phyloP scores from a whole-genome alignment of 163 green algal genomes.

The Scenedesmus sp. region DNA sequence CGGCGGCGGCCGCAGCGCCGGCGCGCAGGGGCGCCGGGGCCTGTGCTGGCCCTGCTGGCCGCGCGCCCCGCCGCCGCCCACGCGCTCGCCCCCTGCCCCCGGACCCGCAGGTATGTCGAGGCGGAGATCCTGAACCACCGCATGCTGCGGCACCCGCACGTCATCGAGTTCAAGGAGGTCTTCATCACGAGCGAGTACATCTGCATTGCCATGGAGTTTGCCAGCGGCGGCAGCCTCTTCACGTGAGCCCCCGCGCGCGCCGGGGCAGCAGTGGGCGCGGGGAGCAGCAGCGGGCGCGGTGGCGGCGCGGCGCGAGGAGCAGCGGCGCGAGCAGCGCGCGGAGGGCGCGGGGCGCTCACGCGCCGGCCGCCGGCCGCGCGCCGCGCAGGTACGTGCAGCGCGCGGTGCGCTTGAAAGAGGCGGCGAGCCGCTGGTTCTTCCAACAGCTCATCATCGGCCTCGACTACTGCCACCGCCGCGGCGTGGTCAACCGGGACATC shows the following conservation, averaged over 20 bases:
- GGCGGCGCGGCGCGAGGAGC: background rate
- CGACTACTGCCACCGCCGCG: conserved; percentile 91
- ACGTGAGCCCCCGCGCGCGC: conserved; percentile 30
- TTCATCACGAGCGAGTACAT: conserved; percentile 84
- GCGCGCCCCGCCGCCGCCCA: too few relatives aligned
- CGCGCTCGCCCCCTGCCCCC: background rate
- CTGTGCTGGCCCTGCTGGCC: conserved; percentile 41
- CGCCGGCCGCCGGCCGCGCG: too few relatives aligned
- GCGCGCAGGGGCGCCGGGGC: conserved; percentile 24
- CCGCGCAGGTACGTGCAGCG: conserved; percentile 57
- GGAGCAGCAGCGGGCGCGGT: conserved; percentile 23
- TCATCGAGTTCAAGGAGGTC: conserved; percentile 84
- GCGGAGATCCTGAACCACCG: conserved; percentile 87
- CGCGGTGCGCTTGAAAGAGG: conserved; percentile 81
- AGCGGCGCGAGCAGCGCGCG: background rate
- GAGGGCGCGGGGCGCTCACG: too few relatives aligned
- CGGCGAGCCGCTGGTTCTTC: conserved; percentile 93
- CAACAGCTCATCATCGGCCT: conserved; percentile 96
- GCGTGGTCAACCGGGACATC: conserved; percentile 87
- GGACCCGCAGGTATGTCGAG: conserved; percentile 57
- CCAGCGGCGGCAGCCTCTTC: conserved; percentile 57
- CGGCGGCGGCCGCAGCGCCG: background rate
- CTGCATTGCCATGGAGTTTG: conserved; percentile 73
- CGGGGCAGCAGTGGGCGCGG: conserved; percentile 11
- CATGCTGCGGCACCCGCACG: conserved; percentile 79